These are phyloP conservation scores for Dillenia suffruticosa DNA, from an alignment of 164 flowering plant genomes.

Conservation along the genomic window DNA sequence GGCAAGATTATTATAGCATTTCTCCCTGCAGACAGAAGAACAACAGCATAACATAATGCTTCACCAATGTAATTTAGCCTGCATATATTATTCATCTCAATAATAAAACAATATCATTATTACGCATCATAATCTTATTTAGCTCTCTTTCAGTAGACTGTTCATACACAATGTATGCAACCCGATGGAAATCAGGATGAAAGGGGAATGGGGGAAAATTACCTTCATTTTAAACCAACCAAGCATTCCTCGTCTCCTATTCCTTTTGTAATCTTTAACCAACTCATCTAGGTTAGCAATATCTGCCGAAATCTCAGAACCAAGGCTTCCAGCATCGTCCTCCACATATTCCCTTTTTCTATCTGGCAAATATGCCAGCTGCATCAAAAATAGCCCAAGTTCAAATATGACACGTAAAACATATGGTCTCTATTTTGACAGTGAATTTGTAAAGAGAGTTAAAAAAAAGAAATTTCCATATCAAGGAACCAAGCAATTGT, in stretches of 20 bases:
- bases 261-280: slow-evolving; percentile 50
- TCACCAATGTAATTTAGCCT: too few species aligned
- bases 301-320: slow-evolving; percentile 52
- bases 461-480: background rate
- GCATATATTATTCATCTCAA: too few species aligned
- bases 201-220: slow-evolving; percentile 7
- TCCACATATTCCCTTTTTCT: slow-evolving; percentile 62
- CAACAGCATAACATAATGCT: too few species aligned
- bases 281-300: slow-evolving; percentile 41
- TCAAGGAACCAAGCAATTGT: slow-evolving; percentile 1
- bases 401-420: too few species aligned
- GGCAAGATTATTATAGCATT: too few species aligned
- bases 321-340: slow-evolving; percentile 60
- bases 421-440: background rate
- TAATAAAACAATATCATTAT: too few species aligned
- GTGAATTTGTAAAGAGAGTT: background rate
- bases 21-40: too few species aligned
- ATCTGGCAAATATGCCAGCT: slow-evolving; percentile 85
- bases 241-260: slow-evolving; percentile 72
- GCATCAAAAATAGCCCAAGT: slow-evolving; percentile 19
- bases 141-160: background rate
- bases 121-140: too few species aligned
- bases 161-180: background rate
- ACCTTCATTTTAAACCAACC: slow-evolving; percentile 79
- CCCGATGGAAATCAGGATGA: background rate